Evolutionary conservation across 2,329 filamentous ascomycete genomes (phyloP), one percentile per base, ranked within the genome.

Genomic region (Talaromyces sp.): DNA sequence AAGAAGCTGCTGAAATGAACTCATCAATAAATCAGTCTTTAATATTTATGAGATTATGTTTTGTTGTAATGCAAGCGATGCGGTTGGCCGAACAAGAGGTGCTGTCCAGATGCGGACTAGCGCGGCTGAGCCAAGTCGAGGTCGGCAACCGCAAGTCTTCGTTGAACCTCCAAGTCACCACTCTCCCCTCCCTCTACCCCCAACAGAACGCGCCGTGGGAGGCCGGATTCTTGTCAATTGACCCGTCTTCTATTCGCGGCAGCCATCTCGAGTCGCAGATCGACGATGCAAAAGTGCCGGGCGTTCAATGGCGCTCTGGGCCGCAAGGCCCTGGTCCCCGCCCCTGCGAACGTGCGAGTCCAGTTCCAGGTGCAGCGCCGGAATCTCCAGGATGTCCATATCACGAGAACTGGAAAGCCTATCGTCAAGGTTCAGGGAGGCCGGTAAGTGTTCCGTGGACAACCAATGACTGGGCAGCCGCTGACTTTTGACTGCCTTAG

Each of bases 391-490:
- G 95, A 99, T 82, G 85, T 99, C 73, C 83, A 90, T 72, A 96
- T 99, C 73, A 96, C 93, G 65, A 86, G 95, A 72, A 99, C 95
- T 62, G 95, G 95, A 77, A 97, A 96, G 83, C 93, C 95, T 65
- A 93, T 98, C 71, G 81, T 98, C 73, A 89, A 92, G 72, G 83
- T 89, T 61, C 87, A 93, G 73, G 93, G 93, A 80, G 95, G 95
- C 82, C 88, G 93, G 91, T 96, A 79, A 79, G 86, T 76, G 61
- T 47, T 55, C 63, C 53, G 32, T 55, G 8, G 44, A 30, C 52
- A 56, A n/a, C 36, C 66, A 65, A 42, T 62, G 60, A 59, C 67
- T 60, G 25, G n/a, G 15, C 36, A 52, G 47, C 51, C 57, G 62
- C 62, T 64, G 30, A 64, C 58, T 47, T 47, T 53, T 58, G 63